Base-by-base conservation (phyloP, 495 filamentous ascomycete genomes). In the Collariella sp. region DNA sequence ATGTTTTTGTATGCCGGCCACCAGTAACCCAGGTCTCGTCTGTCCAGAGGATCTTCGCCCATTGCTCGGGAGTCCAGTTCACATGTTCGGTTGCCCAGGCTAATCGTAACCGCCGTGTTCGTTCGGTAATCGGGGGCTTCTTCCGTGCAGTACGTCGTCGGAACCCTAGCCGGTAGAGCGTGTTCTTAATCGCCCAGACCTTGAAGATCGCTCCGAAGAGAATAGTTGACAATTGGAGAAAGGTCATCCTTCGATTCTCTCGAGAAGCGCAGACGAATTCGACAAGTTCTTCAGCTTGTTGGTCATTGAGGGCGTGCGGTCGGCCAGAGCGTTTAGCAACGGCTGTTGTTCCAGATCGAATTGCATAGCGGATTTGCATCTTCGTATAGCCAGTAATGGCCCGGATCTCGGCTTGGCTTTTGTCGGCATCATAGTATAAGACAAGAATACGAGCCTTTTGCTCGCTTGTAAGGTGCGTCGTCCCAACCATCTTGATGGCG, bases 1-100 rank as follows among this genome's bases (percentile, higher is more conserved):
- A 67, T 6, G 46, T 18, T 20, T 52, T 55, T 7, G 35, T 26
- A 44, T 60, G 39, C 3, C 33, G 41, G 13, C 61, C 57, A 12
- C 44, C 48, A 4, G 19, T 52, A 44, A 64, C 52, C 67, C 56
- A 72, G 7, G 61, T 70, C 41, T 72, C 58, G 52, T 71, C 54
- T 26, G 52, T 63, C 65, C 51, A 70, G 19, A 70, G 48, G 19
- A 67, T 58, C n/a, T 45, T 46, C 39, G 44, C 46, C 64, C 51
- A 71, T 56, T 66, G 34, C 26, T 65, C 44, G 23, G 53, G 26
- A 15, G 60, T 62, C 62, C 34, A 70, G 34, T 57, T 7, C 3
- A 50, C 11, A 36, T 64, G 33, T 7, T 60, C 59, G 19, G 43
- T 7, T 19, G 56, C 65, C 55, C 42, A 70, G 10, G 19, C 24